These are phyloP conservation scores for Raphanus sativus DNA, from an alignment of 345 rosid genomes.

Conservation along the genomic window DNA sequence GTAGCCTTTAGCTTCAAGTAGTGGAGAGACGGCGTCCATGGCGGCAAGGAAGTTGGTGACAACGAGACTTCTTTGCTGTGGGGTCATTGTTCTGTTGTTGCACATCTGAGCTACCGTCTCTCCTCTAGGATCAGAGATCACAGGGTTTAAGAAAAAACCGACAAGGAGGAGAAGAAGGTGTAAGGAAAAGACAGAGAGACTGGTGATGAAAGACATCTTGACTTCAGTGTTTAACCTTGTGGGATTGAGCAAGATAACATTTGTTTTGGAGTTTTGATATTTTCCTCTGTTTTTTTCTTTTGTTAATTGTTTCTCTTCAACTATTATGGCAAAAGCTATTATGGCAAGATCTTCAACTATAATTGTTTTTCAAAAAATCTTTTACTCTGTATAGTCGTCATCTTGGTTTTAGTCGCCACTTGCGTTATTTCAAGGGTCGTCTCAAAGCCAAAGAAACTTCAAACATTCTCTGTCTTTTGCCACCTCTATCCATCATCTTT, in stretches of 20 bases:
- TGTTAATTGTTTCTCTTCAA: neutral
- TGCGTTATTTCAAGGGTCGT: constrained; percentile 3
- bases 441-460: neutral
- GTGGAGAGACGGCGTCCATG: constrained; percentile 49
- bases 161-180: constrained; percentile 15
- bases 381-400: constrained; percentile 6
- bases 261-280: constrained; percentile 10
- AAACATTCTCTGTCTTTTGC: neutral
- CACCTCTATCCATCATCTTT: neutral
- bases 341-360: neutral
- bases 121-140: constrained; percentile 73
- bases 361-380: neutral
- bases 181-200: constrained; percentile 2
- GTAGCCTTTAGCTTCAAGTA: constrained; percentile 39
- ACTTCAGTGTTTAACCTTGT: constrained; percentile 11
- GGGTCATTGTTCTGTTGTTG: constrained; percentile 55
- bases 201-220: constrained; percentile 14
- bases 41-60: constrained; percentile 53
- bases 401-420: neutral
- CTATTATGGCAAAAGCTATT: no score
- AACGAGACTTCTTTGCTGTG: constrained; percentile 43
- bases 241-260: constrained; percentile 4
- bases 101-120: constrained; percentile 54
- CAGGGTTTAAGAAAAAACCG: constrained; percentile 34
- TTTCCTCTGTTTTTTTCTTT: constrained; percentile 3